Evolutionary conservation across 1,139 yeast species (phyloP), one percentile per base, ranked within the genome.

Genomic region (Taiozyma sp.): DNA sequence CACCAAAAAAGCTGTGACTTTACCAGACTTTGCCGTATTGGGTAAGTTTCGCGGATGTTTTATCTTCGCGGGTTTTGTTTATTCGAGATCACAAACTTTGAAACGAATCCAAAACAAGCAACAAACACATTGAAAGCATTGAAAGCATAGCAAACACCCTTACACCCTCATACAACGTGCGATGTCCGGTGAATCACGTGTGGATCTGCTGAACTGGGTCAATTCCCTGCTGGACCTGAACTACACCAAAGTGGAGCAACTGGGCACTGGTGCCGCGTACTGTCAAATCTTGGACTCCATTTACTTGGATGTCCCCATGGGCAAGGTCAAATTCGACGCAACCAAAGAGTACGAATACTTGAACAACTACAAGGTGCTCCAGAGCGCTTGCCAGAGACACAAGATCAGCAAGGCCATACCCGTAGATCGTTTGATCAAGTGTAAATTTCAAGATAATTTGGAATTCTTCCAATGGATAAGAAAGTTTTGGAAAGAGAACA

Each of bases 221-320:
- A 91, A 91, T 64, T 73, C 77, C 47, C 78, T 88, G 6, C 74
- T 89, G 44, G 78, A 77, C 48, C 68, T 90, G 43, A 75, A 82
- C 56, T 80, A 87, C 60, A 75, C 82, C 48, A 89, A 87, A 62
- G 86, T 93, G 3, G 99, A 95, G 64, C 93, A 90, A 67, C 86
- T 97, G 65, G 99, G 99, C 21, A 82, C 86, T 3, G 99, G 99
- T 3, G 97, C 96, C 0, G 95, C 89, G 3, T 91, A 88, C 66
- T 90, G 98, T 68, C 97, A 91, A 68, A 77, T 93, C 47, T 77
- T 91, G 74, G 97, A 93, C 68, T 81, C 91, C 26, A 81, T 93
- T 32, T 87, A 77, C 61, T 83, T 86, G 26, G 96, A 88, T 57
- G 76, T 91, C 16, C 93, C 96, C 5, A 80, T 90, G 85, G 65